Percentiles rank a stretch among this genome's conserved stretches.
Conservation (phyloP, 345 rosid genomes). For the Mangifera indica region DNA sequence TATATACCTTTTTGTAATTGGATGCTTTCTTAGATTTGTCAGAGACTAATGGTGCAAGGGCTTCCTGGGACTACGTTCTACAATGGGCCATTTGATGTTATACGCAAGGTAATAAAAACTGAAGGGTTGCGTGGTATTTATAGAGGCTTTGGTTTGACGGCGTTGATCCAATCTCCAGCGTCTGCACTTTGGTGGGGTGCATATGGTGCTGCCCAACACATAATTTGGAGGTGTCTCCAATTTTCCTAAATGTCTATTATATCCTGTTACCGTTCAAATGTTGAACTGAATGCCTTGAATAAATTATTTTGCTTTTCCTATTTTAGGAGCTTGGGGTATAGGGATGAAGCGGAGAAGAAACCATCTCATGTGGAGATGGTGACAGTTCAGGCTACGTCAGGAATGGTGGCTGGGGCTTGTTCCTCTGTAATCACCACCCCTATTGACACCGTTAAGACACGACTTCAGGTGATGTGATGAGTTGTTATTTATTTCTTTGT, state of each 20-base stretch:
- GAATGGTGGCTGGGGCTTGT: slow-evolving; percentile 62
- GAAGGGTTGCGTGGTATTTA: slow-evolving; percentile 63
- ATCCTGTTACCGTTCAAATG: background rate
- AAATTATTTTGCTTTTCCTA: background rate
- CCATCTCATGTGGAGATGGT: slow-evolving; percentile 62
- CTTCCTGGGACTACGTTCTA: slow-evolving; percentile 49
- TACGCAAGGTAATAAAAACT: slow-evolving; percentile 36
- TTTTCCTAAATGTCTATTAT: background rate
- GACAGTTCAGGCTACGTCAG: slow-evolving; percentile 55
- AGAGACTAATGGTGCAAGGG: slow-evolving; percentile 67
- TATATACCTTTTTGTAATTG: background rate
- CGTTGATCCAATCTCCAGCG: slow-evolving; percentile 51
- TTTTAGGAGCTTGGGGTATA: slow-evolving; percentile 51
- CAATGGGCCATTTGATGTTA: slow-evolving; percentile 51
- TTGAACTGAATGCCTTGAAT: background rate
- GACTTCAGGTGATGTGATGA: slow-evolving; percentile 49
- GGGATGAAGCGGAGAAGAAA: slow-evolving; percentile 43
- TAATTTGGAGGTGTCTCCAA: slow-evolving; percentile 52
- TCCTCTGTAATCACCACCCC: slow-evolving; percentile 63
- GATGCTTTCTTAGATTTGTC: slow-evolving; percentile 42
- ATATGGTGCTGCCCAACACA: slow-evolving; percentile 55
- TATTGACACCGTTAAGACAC: slow-evolving; percentile 60
- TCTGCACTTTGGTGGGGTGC: slow-evolving; percentile 74
- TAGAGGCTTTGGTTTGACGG: slow-evolving; percentile 64
- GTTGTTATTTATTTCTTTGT: background rate